Percentiles rank a stretch among this genome's conserved stretches.
Conservation (phyloP, 2,329 filamentous ascomycete species). For the Alternaria arborescens region DNA sequence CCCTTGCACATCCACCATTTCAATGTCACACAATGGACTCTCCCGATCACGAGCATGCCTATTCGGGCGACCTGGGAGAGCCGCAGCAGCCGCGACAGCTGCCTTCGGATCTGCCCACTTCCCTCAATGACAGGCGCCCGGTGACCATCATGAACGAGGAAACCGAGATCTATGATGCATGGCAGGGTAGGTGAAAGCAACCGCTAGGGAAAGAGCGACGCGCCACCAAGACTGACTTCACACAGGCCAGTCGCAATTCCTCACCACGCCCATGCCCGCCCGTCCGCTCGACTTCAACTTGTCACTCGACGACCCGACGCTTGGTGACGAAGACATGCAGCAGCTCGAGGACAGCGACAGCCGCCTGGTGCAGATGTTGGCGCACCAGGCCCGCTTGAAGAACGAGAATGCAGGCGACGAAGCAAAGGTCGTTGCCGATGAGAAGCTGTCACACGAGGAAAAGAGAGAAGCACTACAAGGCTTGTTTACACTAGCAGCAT, state of each 20-base stretch:
- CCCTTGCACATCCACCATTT: slow-evolving; percentile 1
- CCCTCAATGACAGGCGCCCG: slow-evolving; percentile 85
- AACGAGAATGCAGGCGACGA: slow-evolving; percentile 75
- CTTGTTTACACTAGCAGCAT: slow-evolving; percentile 91
- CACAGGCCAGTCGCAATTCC: slow-evolving; percentile 91
- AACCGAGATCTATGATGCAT: slow-evolving; percentile 98
- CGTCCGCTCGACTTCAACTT: slow-evolving; percentile 88
- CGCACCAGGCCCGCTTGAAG: slow-evolving; percentile 87
- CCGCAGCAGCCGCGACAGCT: slow-evolving; percentile 60
- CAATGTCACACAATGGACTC: slow-evolving; percentile 50
- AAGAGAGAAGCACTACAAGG: slow-evolving; percentile 86
- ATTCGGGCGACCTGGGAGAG: slow-evolving; percentile 41
- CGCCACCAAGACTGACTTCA: slow-evolving; percentile 2
- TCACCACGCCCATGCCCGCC: slow-evolving; percentile 84
- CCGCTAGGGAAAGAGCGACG: slow-evolving; percentile 30
- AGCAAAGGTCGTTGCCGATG: slow-evolving; percentile 77
- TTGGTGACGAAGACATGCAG: slow-evolving; percentile 71
- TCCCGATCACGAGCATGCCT: slow-evolving; percentile 46
- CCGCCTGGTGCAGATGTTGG: slow-evolving; percentile 93
- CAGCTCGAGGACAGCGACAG: slow-evolving; percentile 79
- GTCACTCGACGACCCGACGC: slow-evolving; percentile 78
- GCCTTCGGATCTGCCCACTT: slow-evolving; percentile 87
- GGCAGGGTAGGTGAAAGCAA: slow-evolving; percentile 77
- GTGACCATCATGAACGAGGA: slow-evolving; percentile 74
- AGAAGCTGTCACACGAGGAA: slow-evolving; percentile 76